These are phyloP conservation scores for Boletus fagicola DNA, from an alignment of 768 basidiomycete species.

Conservation along the genomic window DNA sequence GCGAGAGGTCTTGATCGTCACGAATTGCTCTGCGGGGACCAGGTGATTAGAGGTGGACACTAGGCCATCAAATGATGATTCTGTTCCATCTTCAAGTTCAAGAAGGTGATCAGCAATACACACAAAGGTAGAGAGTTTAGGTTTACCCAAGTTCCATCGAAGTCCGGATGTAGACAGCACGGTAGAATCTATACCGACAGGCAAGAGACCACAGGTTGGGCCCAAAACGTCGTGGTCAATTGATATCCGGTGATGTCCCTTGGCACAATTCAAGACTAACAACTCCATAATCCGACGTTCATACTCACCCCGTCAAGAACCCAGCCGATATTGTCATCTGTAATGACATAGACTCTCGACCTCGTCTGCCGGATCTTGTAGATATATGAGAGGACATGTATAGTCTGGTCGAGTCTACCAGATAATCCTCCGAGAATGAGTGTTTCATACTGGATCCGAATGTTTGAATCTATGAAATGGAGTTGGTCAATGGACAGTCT, in stretches of 20 bases:
- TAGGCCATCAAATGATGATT: conserved; percentile 80
- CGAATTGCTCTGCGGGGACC: conserved; percentile 56
- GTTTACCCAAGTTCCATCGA: conserved; percentile 84
- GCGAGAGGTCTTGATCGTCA: conserved; percentile 72
- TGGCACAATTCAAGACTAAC: not conserved
- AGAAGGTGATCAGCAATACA: conserved; percentile 5
- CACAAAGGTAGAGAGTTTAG: not conserved
- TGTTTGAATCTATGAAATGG: not conserved
- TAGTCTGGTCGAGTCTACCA: conserved; percentile 91
- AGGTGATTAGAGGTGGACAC: conserved; percentile 96
- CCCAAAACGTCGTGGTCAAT: conserved; percentile 76
- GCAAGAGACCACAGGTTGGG: conserved; percentile 91
- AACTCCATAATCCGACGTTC: not conserved
- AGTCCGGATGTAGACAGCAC: conserved; percentile 80
- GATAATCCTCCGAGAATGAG: conserved; percentile 85
- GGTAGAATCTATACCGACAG: conserved; percentile 78
- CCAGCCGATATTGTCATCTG: conserved; percentile 93
- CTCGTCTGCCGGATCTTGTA: conserved; percentile 70
- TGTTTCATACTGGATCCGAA: conserved; percentile 52
- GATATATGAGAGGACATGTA: conserved; percentile 83
- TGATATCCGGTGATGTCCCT: conserved; percentile 83
- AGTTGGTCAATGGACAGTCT: not conserved
- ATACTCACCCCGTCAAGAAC: conserved; percentile 69
- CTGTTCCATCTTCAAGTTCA: conserved; percentile 49
- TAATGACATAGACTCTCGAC: conserved; percentile 67